Evolutionary conservation across 345 rosid genomes (phyloP), one percentile per base, ranked within the genome.

Genomic region (Citrus hindsii): DNA sequence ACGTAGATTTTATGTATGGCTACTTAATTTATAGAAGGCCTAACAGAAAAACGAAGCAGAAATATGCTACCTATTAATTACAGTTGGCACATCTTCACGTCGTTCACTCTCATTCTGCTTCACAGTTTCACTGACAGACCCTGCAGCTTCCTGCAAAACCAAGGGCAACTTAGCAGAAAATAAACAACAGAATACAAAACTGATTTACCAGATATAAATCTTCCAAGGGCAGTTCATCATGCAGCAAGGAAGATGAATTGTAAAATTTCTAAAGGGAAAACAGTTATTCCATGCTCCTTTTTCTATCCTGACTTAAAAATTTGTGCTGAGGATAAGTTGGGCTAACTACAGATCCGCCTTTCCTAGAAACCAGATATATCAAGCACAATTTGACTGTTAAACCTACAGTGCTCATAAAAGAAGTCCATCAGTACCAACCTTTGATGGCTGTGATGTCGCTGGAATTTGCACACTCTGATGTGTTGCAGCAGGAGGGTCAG

Each of bases 21-120:
- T 27, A 55, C 60, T 76, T 61, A 37, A 40, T 22, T 56, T 25
- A 33, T 7, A 46, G 19, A 71, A 33, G 62, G 42, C 55, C 76
- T 16, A n/a, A 7, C 16, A 16, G 46, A 51, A 46, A 14, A 76
- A 75, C 21, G 60, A 76, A 46, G 76, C 67, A 66, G 33, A 75
- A 58, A 30, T 69, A 33, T 27, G 38, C 37, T 84, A 93, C 99
- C 99, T 93, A 81, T 81, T 93, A 71, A 88, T 72, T 28, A 80
- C 60, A 80, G 86, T 79, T 48, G 89, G 86, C 71, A 83, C 69
- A 76, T 92, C 98, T 73, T 91, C 97, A 27, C 90, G 94, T 61
- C 87, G 91, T 77, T 88, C 98, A 72, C 80, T 85, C 84, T 90
- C 98, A 68, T 74, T 85, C 71, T 78, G 90, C 83, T 86, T 92